phyloP scores from a whole-genome alignment of 2,329 filamentous ascomycete species.

The Corynespora cassiicola region DNA sequence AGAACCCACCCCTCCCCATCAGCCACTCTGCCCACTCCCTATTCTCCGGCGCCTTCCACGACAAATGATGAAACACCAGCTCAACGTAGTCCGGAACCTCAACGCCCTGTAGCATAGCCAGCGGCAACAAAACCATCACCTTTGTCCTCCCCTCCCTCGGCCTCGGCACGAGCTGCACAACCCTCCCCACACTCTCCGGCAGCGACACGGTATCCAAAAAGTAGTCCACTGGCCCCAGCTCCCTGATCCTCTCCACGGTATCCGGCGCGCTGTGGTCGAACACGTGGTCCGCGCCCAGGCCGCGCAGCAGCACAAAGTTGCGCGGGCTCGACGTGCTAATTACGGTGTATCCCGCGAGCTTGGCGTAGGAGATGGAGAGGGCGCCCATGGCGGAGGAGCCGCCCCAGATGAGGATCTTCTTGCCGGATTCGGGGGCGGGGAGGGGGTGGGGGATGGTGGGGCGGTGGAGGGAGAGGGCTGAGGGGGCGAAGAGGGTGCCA shows the following conservation, averaged over 20 bases:
- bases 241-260: conserved; percentile 45
- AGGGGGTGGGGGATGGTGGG: conserved; percentile 23
- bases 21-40: conserved; percentile 22
- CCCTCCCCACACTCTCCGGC: conserved; percentile 19
- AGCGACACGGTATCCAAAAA: conserved; percentile 53
- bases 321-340: conserved; percentile 27
- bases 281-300: conserved; percentile 22
- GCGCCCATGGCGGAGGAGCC: conserved; percentile 51
- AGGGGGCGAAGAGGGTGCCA: conserved; percentile 21
- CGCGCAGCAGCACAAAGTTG: conserved; percentile 22
- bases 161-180: conserved; percentile 28
- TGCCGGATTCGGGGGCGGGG: conserved; percentile 21
- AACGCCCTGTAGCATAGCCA: conserved; percentile 19
- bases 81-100: conserved; percentile 24
- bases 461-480: conserved; percentile 16
- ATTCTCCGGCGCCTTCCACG: conserved; percentile 24
- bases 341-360: conserved; percentile 28
- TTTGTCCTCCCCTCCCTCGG: conserved; percentile 25
- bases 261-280: conserved; percentile 48
- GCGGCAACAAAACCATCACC: conserved; percentile 23
- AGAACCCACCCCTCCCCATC: conserved; percentile 25
- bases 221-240: conserved; percentile 41
- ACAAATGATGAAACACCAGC: conserved; percentile 24
- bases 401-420: conserved; percentile 53
- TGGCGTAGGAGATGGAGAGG: conserved; percentile 31